Percentiles rank a stretch among this genome's conserved stretches.
Conservation (phyloP, 805 yeast species). For the Candida methanosorbosa region DNA sequence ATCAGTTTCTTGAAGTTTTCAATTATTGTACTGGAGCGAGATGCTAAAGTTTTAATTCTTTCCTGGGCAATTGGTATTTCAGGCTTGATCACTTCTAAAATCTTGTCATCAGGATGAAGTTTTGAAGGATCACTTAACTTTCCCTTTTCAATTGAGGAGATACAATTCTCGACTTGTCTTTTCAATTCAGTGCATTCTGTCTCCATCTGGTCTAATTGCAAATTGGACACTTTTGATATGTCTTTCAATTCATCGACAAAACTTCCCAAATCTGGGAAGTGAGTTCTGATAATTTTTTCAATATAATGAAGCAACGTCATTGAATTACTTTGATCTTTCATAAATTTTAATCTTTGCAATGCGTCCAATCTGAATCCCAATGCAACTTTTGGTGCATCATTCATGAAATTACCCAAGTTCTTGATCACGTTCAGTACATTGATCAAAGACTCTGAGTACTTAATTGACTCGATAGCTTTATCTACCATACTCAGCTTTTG, state of each 20-base stretch:
- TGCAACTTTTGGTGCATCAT: constrained; percentile 58
- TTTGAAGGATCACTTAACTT: constrained; percentile 52
- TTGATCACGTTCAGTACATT: constrained; percentile 57
- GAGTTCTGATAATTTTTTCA: constrained; percentile 55
- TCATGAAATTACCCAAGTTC: constrained; percentile 75
- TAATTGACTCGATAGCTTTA: constrained; percentile 46
- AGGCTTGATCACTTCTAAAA: constrained; percentile 45
- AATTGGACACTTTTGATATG: constrained; percentile 46
- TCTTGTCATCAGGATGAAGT: constrained; percentile 60
- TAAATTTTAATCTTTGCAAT: constrained; percentile 57
- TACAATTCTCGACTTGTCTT: constrained; percentile 40
- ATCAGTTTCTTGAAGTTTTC: constrained; percentile 48
- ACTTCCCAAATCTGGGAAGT: constrained; percentile 54
- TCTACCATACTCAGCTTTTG: constrained; percentile 49
- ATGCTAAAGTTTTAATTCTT: constrained; percentile 35
- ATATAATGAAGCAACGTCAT: constrained; percentile 69
- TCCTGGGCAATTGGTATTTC: constrained; percentile 24
- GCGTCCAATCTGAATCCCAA: constrained; percentile 65
- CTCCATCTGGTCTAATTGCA: constrained; percentile 55
- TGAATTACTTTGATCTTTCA: constrained; percentile 63
- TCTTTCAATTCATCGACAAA: constrained; percentile 54
- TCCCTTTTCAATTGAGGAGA: constrained; percentile 49
- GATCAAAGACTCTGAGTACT: constrained; percentile 43
- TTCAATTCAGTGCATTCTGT: constrained; percentile 50
- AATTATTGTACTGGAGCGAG: constrained; percentile 42